Evolutionary conservation across 768 basidiomycete species (phyloP).

Genomic region (Udeniomyces megalosporus): DNA sequence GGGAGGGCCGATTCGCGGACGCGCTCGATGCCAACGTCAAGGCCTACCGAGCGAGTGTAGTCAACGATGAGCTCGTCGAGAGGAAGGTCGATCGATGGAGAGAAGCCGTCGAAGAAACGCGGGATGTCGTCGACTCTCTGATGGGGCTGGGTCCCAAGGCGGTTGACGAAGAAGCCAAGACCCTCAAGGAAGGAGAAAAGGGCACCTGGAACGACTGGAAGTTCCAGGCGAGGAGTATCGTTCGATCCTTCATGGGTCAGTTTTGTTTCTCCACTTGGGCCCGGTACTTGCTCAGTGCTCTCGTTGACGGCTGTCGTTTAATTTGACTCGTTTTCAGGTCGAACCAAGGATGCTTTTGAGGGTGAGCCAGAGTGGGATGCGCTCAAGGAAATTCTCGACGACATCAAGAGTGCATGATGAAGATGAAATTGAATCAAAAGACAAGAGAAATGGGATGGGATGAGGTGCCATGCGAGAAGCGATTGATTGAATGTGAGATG

Average conservation of each 20-base stretch:
- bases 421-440: too few relatives aligned
- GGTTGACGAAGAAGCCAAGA: conserved; percentile 24
- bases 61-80: conserved; percentile 34
- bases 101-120: conserved; percentile 59
- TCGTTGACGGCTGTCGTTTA: neutral
- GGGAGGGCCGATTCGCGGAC: conserved; percentile 55
- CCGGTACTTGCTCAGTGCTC: neutral
- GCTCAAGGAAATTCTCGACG: conserved; percentile 50
- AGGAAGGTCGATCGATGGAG: conserved; percentile 51
- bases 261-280: conserved; percentile 1
- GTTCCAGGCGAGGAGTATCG: conserved; percentile 67
- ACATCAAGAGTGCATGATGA: conserved; percentile 34
- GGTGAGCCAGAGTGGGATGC: conserved; percentile 72
- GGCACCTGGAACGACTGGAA: conserved; percentile 50
- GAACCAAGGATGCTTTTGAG: conserved; percentile 39
- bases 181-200: conserved; percentile 23
- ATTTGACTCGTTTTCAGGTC: conserved; percentile 1
- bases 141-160: conserved; percentile 60
- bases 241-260: conserved; percentile 70
- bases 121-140: conserved; percentile 68
- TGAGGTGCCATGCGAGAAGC: too few relatives aligned
- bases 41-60: conserved; percentile 59
- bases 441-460: too few relatives aligned
- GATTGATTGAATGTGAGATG: too few relatives aligned
- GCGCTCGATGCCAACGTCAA: conserved; percentile 70